Conservation (phyloP, 2,329 filamentous ascomycete genomes). For the Cephalotrichum gorgonifer region DNA sequence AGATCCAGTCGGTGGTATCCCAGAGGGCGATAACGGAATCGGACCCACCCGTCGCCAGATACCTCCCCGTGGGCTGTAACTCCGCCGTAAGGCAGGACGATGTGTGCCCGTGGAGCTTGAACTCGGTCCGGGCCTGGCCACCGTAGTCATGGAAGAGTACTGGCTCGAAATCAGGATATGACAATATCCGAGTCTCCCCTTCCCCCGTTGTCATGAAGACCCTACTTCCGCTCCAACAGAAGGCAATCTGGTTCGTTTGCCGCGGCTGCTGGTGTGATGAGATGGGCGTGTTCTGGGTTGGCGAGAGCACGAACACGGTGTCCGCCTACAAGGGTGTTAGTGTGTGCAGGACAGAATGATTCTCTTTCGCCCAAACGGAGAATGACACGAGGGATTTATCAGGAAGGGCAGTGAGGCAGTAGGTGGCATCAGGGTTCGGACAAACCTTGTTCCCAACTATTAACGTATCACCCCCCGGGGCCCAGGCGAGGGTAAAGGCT, state of each 20-base stretch:
- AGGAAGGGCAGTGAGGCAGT: no score
- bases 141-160: constrained; percentile 37
- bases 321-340: constrained; percentile 37
- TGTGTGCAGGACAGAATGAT: not conserved
- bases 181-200: constrained; percentile 59
- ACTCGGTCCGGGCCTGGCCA: constrained; percentile 32
- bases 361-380: not conserved
- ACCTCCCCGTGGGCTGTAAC: constrained; percentile 60
- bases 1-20: constrained; percentile 71
- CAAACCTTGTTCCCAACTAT: constrained; percentile 64
- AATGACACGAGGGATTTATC: constrained; percentile 1
- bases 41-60: constrained; percentile 63
- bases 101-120: constrained; percentile 61
- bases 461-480: constrained; percentile 58
- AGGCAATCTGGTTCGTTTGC: constrained; percentile 63
- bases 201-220: constrained; percentile 62
- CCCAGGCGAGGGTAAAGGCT: constrained; percentile 64
- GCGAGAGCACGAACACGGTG: constrained; percentile 51
- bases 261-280: constrained; percentile 49
- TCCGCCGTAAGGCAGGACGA: constrained; percentile 60
- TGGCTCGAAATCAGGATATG: constrained; percentile 54
- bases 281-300: constrained; percentile 43
- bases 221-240: constrained; percentile 63
- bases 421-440: no score
- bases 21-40: constrained; percentile 69